phyloP scores from a whole-genome alignment of 208 protist genomes.

The Crithidia brevicula region DNA sequence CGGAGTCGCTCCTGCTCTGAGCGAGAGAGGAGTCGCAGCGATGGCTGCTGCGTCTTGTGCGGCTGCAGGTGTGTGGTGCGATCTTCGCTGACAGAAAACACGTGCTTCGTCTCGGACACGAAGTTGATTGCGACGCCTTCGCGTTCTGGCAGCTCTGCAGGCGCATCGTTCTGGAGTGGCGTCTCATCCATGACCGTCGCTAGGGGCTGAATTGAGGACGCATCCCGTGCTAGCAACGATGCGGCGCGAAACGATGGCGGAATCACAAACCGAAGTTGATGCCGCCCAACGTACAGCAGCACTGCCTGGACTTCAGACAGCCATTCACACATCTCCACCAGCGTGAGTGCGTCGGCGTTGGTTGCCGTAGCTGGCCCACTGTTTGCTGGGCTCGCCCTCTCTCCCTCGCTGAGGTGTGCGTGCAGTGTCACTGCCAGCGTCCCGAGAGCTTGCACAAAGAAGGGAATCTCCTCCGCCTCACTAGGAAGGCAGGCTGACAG shows the following conservation, averaged over 20 bases:
- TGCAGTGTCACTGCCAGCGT: slow-evolving; percentile 11
- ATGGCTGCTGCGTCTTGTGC: neutral
- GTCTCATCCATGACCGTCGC: too few relatives aligned
- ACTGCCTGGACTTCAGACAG: slow-evolving; percentile 30
- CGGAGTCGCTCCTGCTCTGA: slow-evolving; percentile 29
- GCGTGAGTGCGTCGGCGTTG: neutral
- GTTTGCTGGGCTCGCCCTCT: neutral
- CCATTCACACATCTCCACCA: slow-evolving; percentile 14
- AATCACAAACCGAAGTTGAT: slow-evolving; percentile 23
- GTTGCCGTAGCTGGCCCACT: neutral
- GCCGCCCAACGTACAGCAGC: slow-evolving; percentile 27
- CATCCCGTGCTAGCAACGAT: too few relatives aligned
- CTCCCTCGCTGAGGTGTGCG: neutral
- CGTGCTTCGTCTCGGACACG: too few relatives aligned
- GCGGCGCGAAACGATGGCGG: neutral
- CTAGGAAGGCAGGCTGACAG: too few relatives aligned
- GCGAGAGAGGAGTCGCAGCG: slow-evolving; percentile 15
- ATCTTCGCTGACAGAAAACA: neutral
- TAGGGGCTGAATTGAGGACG: too few relatives aligned
- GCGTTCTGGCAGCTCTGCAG: too few relatives aligned
- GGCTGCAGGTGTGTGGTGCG: neutral
- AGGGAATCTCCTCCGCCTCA: slow-evolving; percentile 28
- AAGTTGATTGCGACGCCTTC: too few relatives aligned
- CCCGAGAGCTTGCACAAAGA: slow-evolving; percentile 32
- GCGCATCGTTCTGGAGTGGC: too few relatives aligned